Evolutionary conservation across 2,329 filamentous ascomycete genomes (phyloP).

Genomic region (Cadophora sp.): DNA sequence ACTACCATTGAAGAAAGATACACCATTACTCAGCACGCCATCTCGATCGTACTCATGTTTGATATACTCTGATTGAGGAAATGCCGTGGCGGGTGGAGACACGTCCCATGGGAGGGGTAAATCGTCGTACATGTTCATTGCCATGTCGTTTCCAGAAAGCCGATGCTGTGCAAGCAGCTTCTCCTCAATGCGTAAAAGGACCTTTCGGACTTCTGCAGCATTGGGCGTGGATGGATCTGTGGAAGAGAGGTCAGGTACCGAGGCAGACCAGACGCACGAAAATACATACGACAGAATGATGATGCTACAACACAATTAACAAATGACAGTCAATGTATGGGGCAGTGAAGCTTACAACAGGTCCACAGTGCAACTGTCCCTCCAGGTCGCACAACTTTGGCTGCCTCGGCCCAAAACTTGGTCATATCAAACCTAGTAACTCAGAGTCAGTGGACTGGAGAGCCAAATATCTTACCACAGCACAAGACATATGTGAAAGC

Average conservation of each 20-base stretch:
- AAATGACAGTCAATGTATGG: neutral
- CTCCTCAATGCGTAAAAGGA: conserved; percentile 48
- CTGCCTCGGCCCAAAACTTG: conserved; percentile 53
- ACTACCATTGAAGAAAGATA: conserved; percentile 42
- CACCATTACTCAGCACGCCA: conserved; percentile 39
- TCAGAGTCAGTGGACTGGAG: neutral
- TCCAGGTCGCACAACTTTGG: conserved; percentile 53
- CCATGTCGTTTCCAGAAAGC: conserved; percentile 48
- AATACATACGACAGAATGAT: conserved; percentile 31
- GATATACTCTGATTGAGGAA: conserved; percentile 46
- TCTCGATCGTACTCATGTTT: conserved; percentile 48
- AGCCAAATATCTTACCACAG: too few species aligned
- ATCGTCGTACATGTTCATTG: conserved; percentile 49
- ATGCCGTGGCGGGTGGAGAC: conserved; percentile 37
- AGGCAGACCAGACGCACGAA: conserved; percentile 21
- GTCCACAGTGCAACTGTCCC: conserved; percentile 57
- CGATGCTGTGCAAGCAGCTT: conserved; percentile 48
- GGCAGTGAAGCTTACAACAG: conserved; percentile 34
- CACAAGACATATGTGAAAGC: neutral
- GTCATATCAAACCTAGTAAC: conserved; percentile 50
- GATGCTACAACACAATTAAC: conserved; percentile 27
- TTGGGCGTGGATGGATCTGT: conserved; percentile 49
- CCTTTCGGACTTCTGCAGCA: conserved; percentile 46
- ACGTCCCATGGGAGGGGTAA: conserved; percentile 54
- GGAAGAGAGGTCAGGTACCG: conserved; percentile 18